phyloP scores from a whole-genome alignment of 352 stramenopile genomes.

The Pythium myriotylum region DNA sequence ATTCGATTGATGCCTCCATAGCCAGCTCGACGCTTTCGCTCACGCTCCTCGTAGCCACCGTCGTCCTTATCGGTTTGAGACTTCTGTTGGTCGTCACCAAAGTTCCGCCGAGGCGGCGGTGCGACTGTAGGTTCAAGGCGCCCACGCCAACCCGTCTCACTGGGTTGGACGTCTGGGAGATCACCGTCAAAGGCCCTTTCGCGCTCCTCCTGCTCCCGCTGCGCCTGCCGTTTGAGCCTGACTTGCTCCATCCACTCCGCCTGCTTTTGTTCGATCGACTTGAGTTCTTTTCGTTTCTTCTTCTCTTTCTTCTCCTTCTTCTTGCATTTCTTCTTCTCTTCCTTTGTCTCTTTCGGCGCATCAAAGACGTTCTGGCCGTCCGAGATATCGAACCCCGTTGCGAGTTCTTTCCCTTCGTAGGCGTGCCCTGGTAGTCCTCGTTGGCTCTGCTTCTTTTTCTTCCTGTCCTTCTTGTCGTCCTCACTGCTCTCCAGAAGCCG shows the following conservation, averaged over 20 bases:
- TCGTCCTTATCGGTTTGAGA: conserved; percentile 27
- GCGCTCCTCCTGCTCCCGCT: conserved; percentile 34
- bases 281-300: conserved; percentile 48
- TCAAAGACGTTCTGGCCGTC: conserved; percentile 87
- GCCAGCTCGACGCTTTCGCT: conserved; percentile 35
- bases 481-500: conserved; percentile 30
- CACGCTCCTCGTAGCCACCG: conserved; percentile 21
- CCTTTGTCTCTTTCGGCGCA: conserved; percentile 48
- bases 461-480: conserved; percentile 26
- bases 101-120: conserved; percentile 15
- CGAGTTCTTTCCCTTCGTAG: conserved; percentile 89
- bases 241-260: conserved; percentile 31
- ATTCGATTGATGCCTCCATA: conserved; percentile 62
- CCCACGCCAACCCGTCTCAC: conserved; percentile 66
- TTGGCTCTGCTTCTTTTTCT: conserved; percentile 24
- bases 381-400: conserved; percentile 61
- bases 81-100: conserved; percentile 3
- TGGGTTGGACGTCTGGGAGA: conserved; percentile 28
- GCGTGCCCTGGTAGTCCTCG: conserved; percentile 79
- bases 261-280: conserved; percentile 51
- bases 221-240: conserved; percentile 25
- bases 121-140: conserved; percentile 49
- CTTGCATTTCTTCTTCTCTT: conserved; percentile 51
- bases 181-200: conserved; percentile 17
- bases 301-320: conserved; percentile 32